Percentiles rank a stretch among this genome's conserved stretches.
Evolutionary conservation across 768 basidiomycete genomes (phyloP).

Genomic region (Harrya chromipes): DNA sequence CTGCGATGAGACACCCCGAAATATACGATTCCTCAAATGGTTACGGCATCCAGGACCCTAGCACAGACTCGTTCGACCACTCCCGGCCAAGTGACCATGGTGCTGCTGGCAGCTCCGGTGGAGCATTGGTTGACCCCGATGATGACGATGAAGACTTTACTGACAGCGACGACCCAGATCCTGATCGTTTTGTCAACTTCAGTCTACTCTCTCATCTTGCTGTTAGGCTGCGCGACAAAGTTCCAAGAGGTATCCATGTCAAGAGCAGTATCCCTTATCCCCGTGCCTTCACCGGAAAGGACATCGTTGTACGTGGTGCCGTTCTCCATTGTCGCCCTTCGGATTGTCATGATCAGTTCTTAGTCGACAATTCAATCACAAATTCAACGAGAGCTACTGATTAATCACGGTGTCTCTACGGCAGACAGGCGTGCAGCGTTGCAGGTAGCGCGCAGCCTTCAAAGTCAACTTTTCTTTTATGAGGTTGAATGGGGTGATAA

Average conservation of each 20-base stretch:
- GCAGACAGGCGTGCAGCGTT: slow-evolving; percentile 82
- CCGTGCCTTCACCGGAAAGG: slow-evolving; percentile 89
- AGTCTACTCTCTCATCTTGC: slow-evolving; percentile 86
- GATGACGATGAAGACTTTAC: slow-evolving; percentile 34
- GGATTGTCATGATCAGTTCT: slow-evolving; percentile 6
- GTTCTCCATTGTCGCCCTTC: not conserved
- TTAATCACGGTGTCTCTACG: slow-evolving; percentile 69
- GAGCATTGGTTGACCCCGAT: slow-evolving; percentile 22
- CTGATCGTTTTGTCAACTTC: slow-evolving; percentile 81
- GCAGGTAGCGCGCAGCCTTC: slow-evolving; percentile 85
- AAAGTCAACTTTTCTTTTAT: slow-evolving; percentile 92
- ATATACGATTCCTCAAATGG: slow-evolving; percentile 20
- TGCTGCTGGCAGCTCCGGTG: slow-evolving; percentile 14
- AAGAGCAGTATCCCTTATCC: slow-evolving; percentile 93
- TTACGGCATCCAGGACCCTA: slow-evolving; percentile 14
- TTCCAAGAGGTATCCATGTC: slow-evolving; percentile 81
- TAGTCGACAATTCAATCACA: slow-evolving; percentile 87
- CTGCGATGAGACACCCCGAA: slow-evolving; percentile 18
- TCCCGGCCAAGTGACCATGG: slow-evolving; percentile 18
- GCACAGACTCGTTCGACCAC: slow-evolving; percentile 28
- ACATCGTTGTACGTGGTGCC: slow-evolving; percentile 74
- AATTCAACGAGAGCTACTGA: slow-evolving; percentile 79
- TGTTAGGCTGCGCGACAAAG: slow-evolving; percentile 84
- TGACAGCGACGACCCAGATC: slow-evolving; percentile 61
- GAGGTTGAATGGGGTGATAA: slow-evolving; percentile 95